Evolutionary conservation across 345 rosid genomes (phyloP).

Genomic region (Microcos paniculata): DNA sequence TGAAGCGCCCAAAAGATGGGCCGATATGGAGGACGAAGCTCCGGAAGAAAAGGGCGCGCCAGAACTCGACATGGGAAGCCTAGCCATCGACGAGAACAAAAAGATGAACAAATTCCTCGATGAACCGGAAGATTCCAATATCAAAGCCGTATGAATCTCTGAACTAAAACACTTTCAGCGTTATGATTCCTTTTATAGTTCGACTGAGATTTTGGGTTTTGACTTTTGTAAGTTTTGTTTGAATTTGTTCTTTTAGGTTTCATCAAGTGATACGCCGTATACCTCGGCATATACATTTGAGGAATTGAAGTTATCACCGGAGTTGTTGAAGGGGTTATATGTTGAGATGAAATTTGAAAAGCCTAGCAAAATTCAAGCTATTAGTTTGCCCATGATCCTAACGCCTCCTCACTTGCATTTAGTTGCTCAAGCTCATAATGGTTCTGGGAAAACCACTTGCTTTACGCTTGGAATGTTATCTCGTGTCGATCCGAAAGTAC

Average conservation of each 20-base stretch:
- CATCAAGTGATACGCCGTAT: conserved; percentile 77
- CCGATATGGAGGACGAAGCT: conserved; percentile 60
- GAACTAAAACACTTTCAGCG: background rate
- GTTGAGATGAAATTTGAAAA: conserved; percentile 91
- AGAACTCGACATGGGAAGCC: conserved; percentile 42
- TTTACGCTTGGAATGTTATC: conserved; percentile 95
- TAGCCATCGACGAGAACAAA: conserved; percentile 55
- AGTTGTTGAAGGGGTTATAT: conserved; percentile 82
- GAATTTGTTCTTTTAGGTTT: conserved; percentile 41
- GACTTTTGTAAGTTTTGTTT: conserved; percentile 4
- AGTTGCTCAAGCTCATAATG: conserved; percentile 95
- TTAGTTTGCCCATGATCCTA: conserved; percentile 90
- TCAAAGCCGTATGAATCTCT: conserved; percentile 56
- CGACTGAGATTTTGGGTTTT: conserved; percentile 12
- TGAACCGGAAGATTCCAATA: conserved; percentile 82
- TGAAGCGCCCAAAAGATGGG: conserved; percentile 49
- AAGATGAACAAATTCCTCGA: conserved; percentile 57
- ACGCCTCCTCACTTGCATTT: conserved; percentile 81
- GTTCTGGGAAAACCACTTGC: conserved; percentile 97
- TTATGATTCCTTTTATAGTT: background rate
- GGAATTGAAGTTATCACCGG: conserved; percentile 74
- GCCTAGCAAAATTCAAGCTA: conserved; percentile 95
- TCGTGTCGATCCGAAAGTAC: conserved; percentile 61
- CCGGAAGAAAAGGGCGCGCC: conserved; percentile 29
- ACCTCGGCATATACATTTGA: conserved; percentile 78